Evolutionary conservation across 2,329 filamentous ascomycete species (phyloP).

Genomic region (Bipolaris victoriae): DNA sequence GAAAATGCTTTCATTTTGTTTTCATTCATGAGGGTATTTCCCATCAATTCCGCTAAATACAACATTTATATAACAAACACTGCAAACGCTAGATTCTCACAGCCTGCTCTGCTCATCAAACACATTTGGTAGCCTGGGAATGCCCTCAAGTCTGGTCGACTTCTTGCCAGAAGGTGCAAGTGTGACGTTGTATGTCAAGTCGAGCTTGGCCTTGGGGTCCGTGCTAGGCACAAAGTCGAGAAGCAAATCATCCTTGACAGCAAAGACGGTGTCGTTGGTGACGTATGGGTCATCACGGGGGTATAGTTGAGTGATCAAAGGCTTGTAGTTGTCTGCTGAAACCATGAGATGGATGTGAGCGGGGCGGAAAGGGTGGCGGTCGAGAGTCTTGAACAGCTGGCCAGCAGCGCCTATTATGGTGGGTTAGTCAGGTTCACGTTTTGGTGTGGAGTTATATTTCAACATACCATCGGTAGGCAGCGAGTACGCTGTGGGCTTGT

Average conservation of each 20-base stretch:
- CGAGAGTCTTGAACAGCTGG: constrained; percentile 59
- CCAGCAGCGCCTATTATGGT: constrained; percentile 54
- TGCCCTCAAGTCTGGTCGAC: constrained; percentile 40
- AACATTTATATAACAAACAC: constrained; percentile 19
- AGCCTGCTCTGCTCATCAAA: constrained; percentile 34
- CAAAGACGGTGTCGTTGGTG: constrained; percentile 65
- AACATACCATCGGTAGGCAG: constrained; percentile 66
- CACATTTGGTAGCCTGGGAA: constrained; percentile 39
- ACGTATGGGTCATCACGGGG: constrained; percentile 65
- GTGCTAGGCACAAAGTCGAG: constrained; percentile 63
- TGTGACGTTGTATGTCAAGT: constrained; percentile 67
- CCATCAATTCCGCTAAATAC: constrained; percentile 18
- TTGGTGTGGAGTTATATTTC: no score
- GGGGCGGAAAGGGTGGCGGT: constrained; percentile 66
- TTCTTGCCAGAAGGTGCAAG: constrained; percentile 54
- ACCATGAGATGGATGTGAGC: constrained; percentile 66
- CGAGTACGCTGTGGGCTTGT: constrained; percentile 75
- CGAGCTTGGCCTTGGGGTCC: constrained; percentile 61
- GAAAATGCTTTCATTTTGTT: background rate
- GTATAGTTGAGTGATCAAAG: constrained; percentile 64
- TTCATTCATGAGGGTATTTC: constrained; percentile 1
- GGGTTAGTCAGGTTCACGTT: constrained; percentile 4
- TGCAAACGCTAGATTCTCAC: constrained; percentile 23
- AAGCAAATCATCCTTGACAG: constrained; percentile 66
- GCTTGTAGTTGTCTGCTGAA: constrained; percentile 62